Conservation (phyloP, 2,329 filamentous ascomycete species). For the Aspergillus bombycis region DNA sequence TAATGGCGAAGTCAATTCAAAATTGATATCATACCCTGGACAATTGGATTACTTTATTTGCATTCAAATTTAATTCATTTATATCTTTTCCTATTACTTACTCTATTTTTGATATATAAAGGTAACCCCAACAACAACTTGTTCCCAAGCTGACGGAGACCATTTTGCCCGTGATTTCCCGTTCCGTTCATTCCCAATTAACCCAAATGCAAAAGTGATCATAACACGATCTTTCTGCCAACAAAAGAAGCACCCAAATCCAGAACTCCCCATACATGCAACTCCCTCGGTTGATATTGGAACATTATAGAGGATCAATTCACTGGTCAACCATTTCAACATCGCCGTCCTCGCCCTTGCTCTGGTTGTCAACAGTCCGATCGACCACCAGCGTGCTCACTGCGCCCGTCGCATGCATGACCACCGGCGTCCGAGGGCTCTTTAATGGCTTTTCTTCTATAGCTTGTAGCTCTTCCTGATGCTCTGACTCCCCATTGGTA, state of each 20-base stretch:
- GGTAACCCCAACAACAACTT: not conserved
- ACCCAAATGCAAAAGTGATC: not conserved
- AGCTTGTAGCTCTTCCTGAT: constrained; percentile 18
- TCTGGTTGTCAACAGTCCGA: constrained; percentile 52
- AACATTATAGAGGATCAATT: not conserved
- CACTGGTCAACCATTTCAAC: constrained; percentile 60
- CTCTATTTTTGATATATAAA: not conserved
- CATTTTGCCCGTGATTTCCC: constrained; percentile 13
- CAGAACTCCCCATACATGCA: constrained; percentile 9
- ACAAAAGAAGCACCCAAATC: constrained; percentile 14
- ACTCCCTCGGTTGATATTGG: constrained; percentile 11
- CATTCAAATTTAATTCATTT: not conserved
- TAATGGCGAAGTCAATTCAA: not conserved
- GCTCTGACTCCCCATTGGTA: constrained; percentile 27
- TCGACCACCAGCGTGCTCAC: constrained; percentile 60
- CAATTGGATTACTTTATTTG: not conserved
- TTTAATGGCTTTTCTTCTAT: constrained; percentile 27
- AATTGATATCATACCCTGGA: not conserved
- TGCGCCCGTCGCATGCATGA: constrained; percentile 38
- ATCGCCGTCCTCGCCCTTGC: constrained; percentile 50
- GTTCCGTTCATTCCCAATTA: constrained; percentile 14
- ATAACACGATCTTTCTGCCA: constrained; percentile 5
- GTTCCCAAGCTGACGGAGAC: constrained; percentile 2
- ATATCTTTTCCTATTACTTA: not conserved
- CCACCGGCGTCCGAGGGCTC: constrained; percentile 38